Conservation (phyloP, 148 eudicot species). For the Tetragonia tetragonoides region DNA sequence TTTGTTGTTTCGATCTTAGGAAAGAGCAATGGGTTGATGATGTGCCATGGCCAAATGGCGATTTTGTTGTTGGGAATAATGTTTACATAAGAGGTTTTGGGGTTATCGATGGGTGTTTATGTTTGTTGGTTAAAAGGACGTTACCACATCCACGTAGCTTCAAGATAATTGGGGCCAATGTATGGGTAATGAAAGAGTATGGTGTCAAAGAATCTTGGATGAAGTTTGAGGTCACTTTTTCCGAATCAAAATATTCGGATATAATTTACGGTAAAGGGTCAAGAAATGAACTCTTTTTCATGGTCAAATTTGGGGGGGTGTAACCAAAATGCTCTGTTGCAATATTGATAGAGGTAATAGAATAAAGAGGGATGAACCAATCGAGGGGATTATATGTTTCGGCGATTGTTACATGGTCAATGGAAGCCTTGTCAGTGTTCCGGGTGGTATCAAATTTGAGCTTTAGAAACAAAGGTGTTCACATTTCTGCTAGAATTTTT, state of each 20-base stretch:
- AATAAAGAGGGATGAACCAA: no score
- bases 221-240: background rate
- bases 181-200: constrained; percentile 30
- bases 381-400: no score
- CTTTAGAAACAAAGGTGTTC: no score
- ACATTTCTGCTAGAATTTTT: no score
- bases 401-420: no score
- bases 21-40: background rate
- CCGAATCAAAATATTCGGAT: background rate
- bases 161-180: background rate
- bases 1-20: constrained; percentile 8
- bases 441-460: no score
- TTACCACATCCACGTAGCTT: no score
- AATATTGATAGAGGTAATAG: no score
- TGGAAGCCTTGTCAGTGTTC: no score
- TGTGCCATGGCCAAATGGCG: constrained; percentile 2
- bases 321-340: no score
- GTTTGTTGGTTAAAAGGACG: background rate
- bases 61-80: background rate
- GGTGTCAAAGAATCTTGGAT: constrained; percentile 25
- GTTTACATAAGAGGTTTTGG: background rate
- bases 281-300: background rate
- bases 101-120: constrained; percentile 20
- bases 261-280: background rate
- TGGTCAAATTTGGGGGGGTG: background rate